phyloP scores from a whole-genome alignment of 352 stramenopile species.

The Globisporangium spiculum region DNA sequence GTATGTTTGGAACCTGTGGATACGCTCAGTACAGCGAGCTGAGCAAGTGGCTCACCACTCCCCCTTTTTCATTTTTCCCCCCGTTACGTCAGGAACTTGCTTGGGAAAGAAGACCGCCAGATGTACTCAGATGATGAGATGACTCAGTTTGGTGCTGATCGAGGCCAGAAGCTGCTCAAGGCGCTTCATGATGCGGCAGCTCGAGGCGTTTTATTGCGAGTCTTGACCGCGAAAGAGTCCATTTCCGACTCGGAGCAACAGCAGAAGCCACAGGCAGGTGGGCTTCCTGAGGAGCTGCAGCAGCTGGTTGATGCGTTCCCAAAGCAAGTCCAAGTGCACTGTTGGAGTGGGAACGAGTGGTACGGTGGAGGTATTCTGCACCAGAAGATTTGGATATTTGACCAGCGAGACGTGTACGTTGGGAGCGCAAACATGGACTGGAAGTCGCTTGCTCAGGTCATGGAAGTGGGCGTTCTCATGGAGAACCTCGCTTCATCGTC shows the following conservation, averaged over 20 bases:
- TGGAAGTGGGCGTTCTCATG: conserved; percentile 77
- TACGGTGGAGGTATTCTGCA: conserved; percentile 80
- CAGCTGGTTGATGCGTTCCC: conserved; percentile 31
- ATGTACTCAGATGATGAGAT: conserved; percentile 57
- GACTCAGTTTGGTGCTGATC: conserved; percentile 51
- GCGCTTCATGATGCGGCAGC: conserved; percentile 44
- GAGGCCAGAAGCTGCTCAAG: conserved; percentile 47
- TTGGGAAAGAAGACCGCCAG: conserved; percentile 51
- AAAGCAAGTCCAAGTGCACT: conserved; percentile 40
- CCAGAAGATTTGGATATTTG: conserved; percentile 83
- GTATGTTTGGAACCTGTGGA: conserved; percentile 1
- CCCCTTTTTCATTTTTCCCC: neutral
- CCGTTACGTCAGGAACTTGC: conserved; percentile 39
- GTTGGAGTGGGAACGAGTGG: conserved; percentile 66
- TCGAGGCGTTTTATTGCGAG: conserved; percentile 52
- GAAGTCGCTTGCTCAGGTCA: conserved; percentile 81
- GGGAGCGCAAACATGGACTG: conserved; percentile 87
- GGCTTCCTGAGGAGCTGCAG: conserved; percentile 57
- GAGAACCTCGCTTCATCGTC: conserved; percentile 36
- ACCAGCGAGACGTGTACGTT: conserved; percentile 61
- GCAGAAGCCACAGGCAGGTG: neutral
- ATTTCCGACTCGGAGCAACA: conserved; percentile 9
- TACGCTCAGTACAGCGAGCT: neutral
- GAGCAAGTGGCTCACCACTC: neutral
- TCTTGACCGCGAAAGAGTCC: conserved; percentile 43